phyloP scores from a whole-genome alignment of 2,329 filamentous ascomycete species.

The Cercospora sp. region DNA sequence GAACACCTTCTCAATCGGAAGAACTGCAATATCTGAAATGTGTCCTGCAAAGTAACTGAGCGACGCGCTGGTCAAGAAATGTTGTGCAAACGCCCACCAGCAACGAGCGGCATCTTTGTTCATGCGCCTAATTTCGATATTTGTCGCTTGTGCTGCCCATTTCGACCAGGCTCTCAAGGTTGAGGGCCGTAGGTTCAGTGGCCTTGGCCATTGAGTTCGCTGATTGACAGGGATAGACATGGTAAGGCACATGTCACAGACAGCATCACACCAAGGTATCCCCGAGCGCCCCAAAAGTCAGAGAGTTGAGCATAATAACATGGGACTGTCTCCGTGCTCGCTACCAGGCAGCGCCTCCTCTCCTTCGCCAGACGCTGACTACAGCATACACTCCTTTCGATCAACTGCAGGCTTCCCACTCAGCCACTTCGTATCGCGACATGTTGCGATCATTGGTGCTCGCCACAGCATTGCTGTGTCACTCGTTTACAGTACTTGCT shows the following conservation, averaged over 20 bases:
- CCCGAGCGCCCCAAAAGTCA: background rate
- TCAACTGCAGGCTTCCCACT: conserved; percentile 7
- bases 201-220: background rate
- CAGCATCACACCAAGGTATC: background rate
- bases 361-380: background rate
- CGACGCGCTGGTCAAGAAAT: background rate
- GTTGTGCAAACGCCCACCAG: background rate
- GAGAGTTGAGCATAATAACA: background rate
- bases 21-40: background rate
- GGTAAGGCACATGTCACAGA: background rate
- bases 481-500: background rate
- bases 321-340: background rate
- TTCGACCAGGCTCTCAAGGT: background rate
- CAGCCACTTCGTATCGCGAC: background rate
- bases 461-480: conserved; percentile 15
- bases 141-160: background rate
- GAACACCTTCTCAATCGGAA: background rate
- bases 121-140: background rate
- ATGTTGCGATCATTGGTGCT: conserved; percentile 8
- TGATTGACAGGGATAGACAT: background rate
- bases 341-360: background rate
- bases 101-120: background rate
- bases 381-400: background rate
- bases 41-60: background rate
- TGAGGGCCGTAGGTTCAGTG: background rate